A percentile compares a stretch with the other conserved stretches of the same genome.
Evolutionary conservation across 371 early-diverging fungal species (phyloP).

Genomic region (Mucor sp.): DNA sequence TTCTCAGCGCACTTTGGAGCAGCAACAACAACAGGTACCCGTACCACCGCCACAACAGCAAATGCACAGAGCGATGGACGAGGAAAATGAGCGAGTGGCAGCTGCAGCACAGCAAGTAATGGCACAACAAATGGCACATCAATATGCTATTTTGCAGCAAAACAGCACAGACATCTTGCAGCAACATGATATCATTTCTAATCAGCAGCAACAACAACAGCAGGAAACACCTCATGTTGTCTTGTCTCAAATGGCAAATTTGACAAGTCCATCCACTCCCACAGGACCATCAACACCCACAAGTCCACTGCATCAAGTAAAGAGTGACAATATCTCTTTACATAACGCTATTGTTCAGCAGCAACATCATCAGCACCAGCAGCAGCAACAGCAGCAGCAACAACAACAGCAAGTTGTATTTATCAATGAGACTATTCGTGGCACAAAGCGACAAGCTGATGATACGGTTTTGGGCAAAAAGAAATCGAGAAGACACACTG

Average conservation of each 20-base stretch:
- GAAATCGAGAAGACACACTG: constrained; percentile 29
- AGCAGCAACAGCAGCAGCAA: constrained; percentile 16
- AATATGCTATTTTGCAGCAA: constrained; percentile 19
- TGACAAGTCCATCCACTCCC: constrained; percentile 4
- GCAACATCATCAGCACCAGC: constrained; percentile 12
- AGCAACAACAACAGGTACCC: background rate
- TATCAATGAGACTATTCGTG: constrained; percentile 8
- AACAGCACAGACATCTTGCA: constrained; percentile 5
- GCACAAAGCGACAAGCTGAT: constrained; percentile 2
- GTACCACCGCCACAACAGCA: constrained; percentile 1
- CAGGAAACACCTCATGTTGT: constrained; percentile 29
- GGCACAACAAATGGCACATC: constrained; percentile 33
- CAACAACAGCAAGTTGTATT: constrained; percentile 12
- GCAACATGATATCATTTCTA: background rate
- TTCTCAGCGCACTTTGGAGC: constrained; percentile 15
- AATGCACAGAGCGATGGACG: constrained; percentile 6
- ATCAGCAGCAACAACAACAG: background rate
- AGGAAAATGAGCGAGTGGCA: constrained; percentile 20
- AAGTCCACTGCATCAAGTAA: constrained; percentile 16
- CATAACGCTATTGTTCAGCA: constrained; percentile 31
- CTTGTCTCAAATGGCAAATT: constrained; percentile 19
- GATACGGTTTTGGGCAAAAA: constrained; percentile 4
- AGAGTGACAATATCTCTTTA: constrained; percentile 20
- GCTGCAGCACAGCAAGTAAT: constrained; percentile 29
- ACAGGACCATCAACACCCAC: background rate